These are phyloP conservation scores for Endotrypanum monterogeii DNA, from an alignment of 208 protist species.

Conservation along the genomic window DNA sequence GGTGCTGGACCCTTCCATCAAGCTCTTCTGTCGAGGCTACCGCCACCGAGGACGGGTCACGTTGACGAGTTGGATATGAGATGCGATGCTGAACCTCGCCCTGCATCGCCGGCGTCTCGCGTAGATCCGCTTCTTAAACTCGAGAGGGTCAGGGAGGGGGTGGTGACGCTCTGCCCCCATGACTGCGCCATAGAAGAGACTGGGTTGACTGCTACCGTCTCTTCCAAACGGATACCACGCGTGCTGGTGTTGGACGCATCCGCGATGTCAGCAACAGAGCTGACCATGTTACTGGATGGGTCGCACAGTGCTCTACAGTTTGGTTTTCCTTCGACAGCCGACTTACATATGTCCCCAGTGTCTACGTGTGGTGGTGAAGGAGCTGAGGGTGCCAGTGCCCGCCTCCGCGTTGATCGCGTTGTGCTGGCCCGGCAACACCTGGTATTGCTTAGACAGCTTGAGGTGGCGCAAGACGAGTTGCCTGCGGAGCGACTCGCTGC, in stretches of 20 bases:
- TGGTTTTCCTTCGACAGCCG: constrained; percentile 5
- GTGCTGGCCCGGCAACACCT: constrained; percentile 55
- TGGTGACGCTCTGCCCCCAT: constrained; percentile 6
- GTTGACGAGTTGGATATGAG: not conserved
- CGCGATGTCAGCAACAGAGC: constrained; percentile 37
- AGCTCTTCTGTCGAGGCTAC: constrained; percentile 39
- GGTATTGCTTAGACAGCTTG: constrained; percentile 57
- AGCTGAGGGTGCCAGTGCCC: not conserved
- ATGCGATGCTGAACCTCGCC: not conserved
- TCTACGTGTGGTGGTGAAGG: not conserved
- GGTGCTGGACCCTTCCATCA: constrained; percentile 35
- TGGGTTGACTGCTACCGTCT: not conserved
- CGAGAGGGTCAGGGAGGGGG: constrained; percentile 11
- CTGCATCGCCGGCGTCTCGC: not conserved
- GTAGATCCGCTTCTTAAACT: constrained; percentile 2
- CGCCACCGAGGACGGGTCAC: constrained; percentile 4
- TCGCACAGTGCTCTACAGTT: constrained; percentile 27
- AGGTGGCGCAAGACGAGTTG: constrained; percentile 72
- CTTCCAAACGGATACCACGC: constrained; percentile 22
- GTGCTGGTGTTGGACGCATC: constrained; percentile 52
- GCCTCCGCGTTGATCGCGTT: constrained; percentile 33
- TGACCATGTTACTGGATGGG: constrained; percentile 55
- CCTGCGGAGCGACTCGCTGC: constrained; percentile 16
- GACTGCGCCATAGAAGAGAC: not conserved
- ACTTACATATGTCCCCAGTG: not conserved